Evolutionary conservation across 768 basidiomycete species (phyloP).

Genomic region (Russula sp.): DNA sequence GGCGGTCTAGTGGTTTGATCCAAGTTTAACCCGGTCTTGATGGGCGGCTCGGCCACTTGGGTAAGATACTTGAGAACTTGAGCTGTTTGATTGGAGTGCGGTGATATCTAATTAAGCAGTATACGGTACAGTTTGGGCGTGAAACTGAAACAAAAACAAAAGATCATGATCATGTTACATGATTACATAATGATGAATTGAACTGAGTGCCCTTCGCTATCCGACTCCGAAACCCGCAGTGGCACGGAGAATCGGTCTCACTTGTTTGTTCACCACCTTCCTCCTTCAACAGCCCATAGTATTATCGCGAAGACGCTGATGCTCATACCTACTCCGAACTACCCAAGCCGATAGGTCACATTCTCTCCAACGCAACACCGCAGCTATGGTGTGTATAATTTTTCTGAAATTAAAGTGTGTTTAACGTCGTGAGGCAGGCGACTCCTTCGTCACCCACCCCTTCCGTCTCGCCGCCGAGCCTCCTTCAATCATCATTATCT

Average conservation of each 20-base stretch:
- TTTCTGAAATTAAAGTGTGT: background rate
- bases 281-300: background rate
- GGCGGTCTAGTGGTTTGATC: background rate
- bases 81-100: too few relatives aligned
- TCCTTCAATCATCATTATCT: constrained; percentile 25
- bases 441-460: constrained; percentile 14
- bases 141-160: too few relatives aligned
- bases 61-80: background rate
- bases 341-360: constrained; percentile 10
- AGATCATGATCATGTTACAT: background rate
- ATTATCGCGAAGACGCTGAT: constrained; percentile 8
- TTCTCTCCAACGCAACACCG: constrained; percentile 7
- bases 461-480: constrained; percentile 23
- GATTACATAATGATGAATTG: background rate
- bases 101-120: too few relatives aligned
- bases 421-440: constrained; percentile 3
- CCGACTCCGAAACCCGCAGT: background rate
- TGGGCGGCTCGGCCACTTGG: background rate
- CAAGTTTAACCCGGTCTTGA: background rate
- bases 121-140: too few relatives aligned
- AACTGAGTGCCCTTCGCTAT: background rate
- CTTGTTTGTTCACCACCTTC: background rate
- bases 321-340: background rate
- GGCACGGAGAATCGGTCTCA: background rate
- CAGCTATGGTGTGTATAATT: constrained; percentile 7